Evolutionary conservation across 371 early-diverging fungal genomes (phyloP).

Genomic region (Syncephalastrum contaminatum): DNA sequence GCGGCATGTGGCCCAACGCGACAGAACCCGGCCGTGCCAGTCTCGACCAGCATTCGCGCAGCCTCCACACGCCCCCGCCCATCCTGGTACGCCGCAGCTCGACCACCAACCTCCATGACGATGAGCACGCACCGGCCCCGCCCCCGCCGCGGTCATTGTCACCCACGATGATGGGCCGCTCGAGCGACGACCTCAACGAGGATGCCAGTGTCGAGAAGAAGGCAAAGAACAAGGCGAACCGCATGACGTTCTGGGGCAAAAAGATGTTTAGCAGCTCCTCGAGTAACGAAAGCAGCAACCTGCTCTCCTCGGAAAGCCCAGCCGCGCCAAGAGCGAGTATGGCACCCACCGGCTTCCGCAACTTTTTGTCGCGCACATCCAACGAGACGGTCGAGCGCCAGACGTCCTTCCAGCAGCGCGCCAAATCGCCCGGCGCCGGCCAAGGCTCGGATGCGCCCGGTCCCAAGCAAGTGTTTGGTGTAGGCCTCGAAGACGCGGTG

Average conservation of each 20-base stretch:
- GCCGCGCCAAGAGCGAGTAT: background rate
- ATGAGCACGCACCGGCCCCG: constrained; percentile 4
- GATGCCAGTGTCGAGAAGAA: constrained; percentile 30
- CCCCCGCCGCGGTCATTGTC: constrained; percentile 13
- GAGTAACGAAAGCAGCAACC: constrained; percentile 1
- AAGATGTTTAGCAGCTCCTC: constrained; percentile 40
- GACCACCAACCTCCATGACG: constrained; percentile 30
- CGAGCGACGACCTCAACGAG: constrained; percentile 15
- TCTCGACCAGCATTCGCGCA: constrained; percentile 21
- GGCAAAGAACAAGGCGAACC: constrained; percentile 40
- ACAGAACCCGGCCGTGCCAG: constrained; percentile 12
- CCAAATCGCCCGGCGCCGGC: background rate
- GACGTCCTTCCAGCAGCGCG: constrained; percentile 3
- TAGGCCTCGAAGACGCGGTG: constrained; percentile 68
- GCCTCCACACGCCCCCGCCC: constrained; percentile 29
- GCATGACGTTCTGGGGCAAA: constrained; percentile 55
- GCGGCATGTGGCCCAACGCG: background rate
- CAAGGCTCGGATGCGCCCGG: background rate
- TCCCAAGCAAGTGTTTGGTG: constrained; percentile 69
- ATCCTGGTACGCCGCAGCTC: constrained; percentile 37
- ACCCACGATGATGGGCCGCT: constrained; percentile 12
- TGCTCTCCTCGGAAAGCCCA: constrained; percentile 10
- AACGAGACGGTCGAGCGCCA: constrained; percentile 7
- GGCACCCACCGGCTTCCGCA: constrained; percentile 14
- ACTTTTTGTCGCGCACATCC: constrained; percentile 23